Conservation (phyloP, 179 eudicot species). For the Camellia oleifera region DNA sequence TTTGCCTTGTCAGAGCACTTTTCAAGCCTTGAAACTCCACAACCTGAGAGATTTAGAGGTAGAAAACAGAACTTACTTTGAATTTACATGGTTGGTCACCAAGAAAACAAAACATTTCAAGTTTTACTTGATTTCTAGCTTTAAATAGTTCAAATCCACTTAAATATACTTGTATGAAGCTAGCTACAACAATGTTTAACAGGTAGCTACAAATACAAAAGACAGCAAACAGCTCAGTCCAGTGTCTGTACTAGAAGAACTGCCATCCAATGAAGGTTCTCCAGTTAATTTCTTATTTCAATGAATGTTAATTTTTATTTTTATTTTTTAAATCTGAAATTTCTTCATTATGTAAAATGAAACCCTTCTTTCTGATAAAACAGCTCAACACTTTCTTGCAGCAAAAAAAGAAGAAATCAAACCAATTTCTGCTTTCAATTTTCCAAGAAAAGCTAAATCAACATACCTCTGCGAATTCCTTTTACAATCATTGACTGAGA, state of each 20-base stretch:
- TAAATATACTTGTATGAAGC: background rate
- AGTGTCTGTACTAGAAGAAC: slow-evolving; percentile 9
- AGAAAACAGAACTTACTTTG: background rate
- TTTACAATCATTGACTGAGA: background rate
- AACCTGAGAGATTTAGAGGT: slow-evolving; percentile 7
- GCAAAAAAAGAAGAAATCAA: background rate
- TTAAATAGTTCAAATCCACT: background rate
- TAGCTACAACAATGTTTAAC: background rate
- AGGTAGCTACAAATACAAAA: background rate
- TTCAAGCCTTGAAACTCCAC: slow-evolving; percentile 1
- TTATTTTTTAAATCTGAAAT: no score
- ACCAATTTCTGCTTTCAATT: background rate
- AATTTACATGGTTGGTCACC: background rate
- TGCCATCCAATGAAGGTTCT: background rate
- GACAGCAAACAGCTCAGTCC: slow-evolving; percentile 10
- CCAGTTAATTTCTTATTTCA: no score
- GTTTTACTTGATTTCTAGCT: background rate
- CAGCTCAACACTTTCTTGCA: background rate
- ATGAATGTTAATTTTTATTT: no score
- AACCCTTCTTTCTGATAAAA: background rate
- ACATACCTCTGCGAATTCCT: background rate
- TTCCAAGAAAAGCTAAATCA: background rate
- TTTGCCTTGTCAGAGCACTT: background rate
- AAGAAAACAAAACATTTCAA: background rate
- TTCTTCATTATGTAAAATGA: no score